These are phyloP conservation scores for Coemansia sp. DNA, from an alignment of 192 early-diverging fungal species.

Conservation along the genomic window DNA sequence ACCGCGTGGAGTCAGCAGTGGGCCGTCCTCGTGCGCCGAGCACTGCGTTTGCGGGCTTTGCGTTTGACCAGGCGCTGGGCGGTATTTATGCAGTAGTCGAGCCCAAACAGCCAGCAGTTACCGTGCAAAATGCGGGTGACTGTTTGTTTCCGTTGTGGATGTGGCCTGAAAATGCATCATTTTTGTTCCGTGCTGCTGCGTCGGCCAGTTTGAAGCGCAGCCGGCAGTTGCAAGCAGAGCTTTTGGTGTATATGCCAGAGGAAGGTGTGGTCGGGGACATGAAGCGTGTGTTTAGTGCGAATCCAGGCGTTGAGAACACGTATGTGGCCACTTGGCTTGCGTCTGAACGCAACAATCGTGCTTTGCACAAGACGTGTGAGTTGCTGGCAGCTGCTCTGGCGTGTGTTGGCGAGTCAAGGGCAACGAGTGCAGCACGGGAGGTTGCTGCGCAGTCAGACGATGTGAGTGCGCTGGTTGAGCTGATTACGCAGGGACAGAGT, in stretches of 20 bases:
- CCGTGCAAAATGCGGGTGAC: not conserved
- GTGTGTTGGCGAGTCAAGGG: not conserved
- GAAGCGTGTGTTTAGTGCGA: constrained; percentile 24
- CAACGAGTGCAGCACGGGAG: constrained; percentile 2
- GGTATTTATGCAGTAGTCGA: constrained; percentile 23
- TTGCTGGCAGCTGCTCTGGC: constrained; percentile 20
- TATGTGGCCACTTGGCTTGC: constrained; percentile 33
- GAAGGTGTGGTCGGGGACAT: not conserved
- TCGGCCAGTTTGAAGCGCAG: constrained; percentile 22
- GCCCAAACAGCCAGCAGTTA: constrained; percentile 13
- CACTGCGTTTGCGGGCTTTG: constrained; percentile 35
- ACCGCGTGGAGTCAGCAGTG: not conserved
- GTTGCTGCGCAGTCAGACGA: not conserved
- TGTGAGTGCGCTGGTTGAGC: constrained; percentile 7
- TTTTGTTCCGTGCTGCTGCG: constrained; percentile 25
- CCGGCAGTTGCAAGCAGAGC: constrained; percentile 8
- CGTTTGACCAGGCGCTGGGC: constrained; percentile 28
- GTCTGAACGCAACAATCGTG: constrained; percentile 6
- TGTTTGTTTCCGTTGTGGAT: constrained; percentile 29
- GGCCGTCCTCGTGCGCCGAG: not conserved
- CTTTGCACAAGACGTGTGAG: not conserved
- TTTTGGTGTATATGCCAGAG: constrained; percentile 3
- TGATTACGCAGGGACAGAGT: not conserved
- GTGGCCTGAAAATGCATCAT: constrained; percentile 32
- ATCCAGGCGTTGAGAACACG: constrained; percentile 41